A percentile compares a stretch with the other conserved stretches of the same genome.
Evolutionary conservation across 1,284 basidiomycete genomes (phyloP).

Genomic region (Hypsizygus ulmarius): DNA sequence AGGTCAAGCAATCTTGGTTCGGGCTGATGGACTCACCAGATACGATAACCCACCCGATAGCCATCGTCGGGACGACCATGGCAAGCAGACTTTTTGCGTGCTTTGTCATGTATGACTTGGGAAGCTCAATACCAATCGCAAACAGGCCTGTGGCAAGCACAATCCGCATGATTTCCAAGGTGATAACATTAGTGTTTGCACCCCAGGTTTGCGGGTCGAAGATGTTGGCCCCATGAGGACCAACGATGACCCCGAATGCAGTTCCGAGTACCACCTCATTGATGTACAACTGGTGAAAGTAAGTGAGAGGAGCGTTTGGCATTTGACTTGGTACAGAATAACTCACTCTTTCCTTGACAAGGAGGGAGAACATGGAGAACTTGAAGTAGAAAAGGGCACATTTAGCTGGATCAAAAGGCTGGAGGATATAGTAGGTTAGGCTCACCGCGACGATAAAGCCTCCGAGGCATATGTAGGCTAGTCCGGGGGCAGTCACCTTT

Average conservation of each 20-base stretch:
- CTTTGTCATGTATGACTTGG: slow-evolving; percentile 60
- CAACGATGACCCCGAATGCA: slow-evolving; percentile 56
- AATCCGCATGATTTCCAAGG: slow-evolving; percentile 74
- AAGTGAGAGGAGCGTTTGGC: not conserved
- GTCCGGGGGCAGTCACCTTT: slow-evolving; percentile 48
- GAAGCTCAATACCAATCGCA: slow-evolving; percentile 73
- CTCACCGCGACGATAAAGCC: slow-evolving; percentile 72
- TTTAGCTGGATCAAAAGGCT: not conserved
- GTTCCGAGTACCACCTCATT: slow-evolving; percentile 94
- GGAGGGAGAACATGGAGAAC: slow-evolving; percentile 80
- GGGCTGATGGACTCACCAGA: slow-evolving; percentile 9
- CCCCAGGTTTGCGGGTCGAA: slow-evolving; percentile 85
- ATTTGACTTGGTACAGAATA: slow-evolving; percentile 8
- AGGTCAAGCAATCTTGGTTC: not conserved
- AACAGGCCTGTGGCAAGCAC: slow-evolving; percentile 71
- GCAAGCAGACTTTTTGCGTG: slow-evolving; percentile 58
- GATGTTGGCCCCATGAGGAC: slow-evolving; percentile 72
- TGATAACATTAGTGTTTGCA: slow-evolving; percentile 53
- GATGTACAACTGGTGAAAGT: slow-evolving; percentile 63
- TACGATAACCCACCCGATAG: slow-evolving; percentile 70
- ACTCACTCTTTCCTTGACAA: slow-evolving; percentile 75
- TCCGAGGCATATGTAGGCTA: slow-evolving; percentile 73
- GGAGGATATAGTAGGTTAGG: slow-evolving; percentile 3
- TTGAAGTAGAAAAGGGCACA: slow-evolving; percentile 28
- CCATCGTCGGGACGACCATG: slow-evolving; percentile 78